Base-by-base conservation (phyloP, 495 filamentous ascomycete species). In the Trichoderma erinaceum region DNA sequence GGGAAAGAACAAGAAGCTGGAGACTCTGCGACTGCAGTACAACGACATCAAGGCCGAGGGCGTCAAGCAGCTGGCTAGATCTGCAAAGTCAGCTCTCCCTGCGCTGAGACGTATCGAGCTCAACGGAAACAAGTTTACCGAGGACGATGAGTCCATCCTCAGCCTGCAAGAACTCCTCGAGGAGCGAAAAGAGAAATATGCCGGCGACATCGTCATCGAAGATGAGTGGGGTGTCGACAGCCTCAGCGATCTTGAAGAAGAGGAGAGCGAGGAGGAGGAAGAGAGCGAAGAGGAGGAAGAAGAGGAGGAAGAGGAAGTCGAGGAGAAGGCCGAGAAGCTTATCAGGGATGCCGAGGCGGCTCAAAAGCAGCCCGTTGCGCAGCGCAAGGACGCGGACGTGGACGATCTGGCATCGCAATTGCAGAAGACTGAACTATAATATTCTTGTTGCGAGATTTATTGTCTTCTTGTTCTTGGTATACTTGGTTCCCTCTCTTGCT, bases 71-170 rank as follows among this genome's bases (percentile, higher is more conserved):
- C 79, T 99, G 64, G 82, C 87, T 25, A 79, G 84, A 38, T 89
- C 89, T 1, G 83, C 86, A 16, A 85, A 87, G 75, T 80, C 82
- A 18, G 80, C 82, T 11, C 81, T 97, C n/a, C 90, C 89, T 0
- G 81, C 82, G 29, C 78, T 97, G 69, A 87, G 87, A 77, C 88
- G 92, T 70, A 86, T 97, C 68, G 95, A 99, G 76, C 80, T 99
- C 69, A 98, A 99, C 76, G 95, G 95, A 48, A 99, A 99, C 81
- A 93, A 90, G 72, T 97, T 99, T 71, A 81, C 82, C 10, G 93
- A 97, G 75, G 93, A 96, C 1, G 94, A 97, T 70, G 76, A 83
- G 38, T 82, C 83, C 58, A 84, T 88, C 66, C 68, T 81, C 25
- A 70, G 72, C 16, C 75, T 87, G 5, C 78, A 80, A 65, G 80